Evolutionary conservation across 176 grass and related monocot genomes (phyloP), one percentile per base, ranked within the genome.

Genomic region (Zea luxurians): DNA sequence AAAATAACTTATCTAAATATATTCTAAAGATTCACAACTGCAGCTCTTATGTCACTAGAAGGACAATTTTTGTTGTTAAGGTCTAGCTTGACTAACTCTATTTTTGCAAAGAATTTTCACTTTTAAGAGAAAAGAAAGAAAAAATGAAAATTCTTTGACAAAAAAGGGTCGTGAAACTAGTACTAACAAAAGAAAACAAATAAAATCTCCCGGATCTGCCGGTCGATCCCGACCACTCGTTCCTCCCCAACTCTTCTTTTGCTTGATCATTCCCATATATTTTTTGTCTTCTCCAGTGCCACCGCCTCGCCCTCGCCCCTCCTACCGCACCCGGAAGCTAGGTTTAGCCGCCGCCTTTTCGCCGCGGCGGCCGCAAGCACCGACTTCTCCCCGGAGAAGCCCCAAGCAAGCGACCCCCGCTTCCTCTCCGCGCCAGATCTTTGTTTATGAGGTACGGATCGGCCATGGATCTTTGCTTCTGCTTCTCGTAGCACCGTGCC

Each of bases 361-460:
- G 42, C 53, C 43, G 57, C 43, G 80, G 75, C 86, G 54, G 69
- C 54, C 12, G 75, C 62, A 49, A 68, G 16, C n/a, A 37, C 54
- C 62, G 18, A n/a, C 65, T 10, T 57, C 66, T 13, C 2, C 37
- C 37, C 36, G 68, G 11, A 17, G 48, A 60, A 49, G 47, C 44
- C 0, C 17, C 52, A 57, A 57, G 53, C 13, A 16, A 65, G 43
- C 10, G 61, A 44, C 68, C 8, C 61, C 20, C 36, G 18, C 21
- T 42, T 64, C 54, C 54, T 37, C 53, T 83, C 62, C 37, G 37
- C n/a, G 37, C 71, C 76, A 84, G 81, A 80, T 88, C 86, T 36
- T 86, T 88, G 86, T 88, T 88, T 88, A 88, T 88, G 86, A 88
- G 81, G 86, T 88, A 83, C 65, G 45, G 7, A 54, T 74, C 21